These are phyloP conservation scores for Artemisia argyi DNA, from an alignment of 129 eudicot species.

Conservation along the genomic window DNA sequence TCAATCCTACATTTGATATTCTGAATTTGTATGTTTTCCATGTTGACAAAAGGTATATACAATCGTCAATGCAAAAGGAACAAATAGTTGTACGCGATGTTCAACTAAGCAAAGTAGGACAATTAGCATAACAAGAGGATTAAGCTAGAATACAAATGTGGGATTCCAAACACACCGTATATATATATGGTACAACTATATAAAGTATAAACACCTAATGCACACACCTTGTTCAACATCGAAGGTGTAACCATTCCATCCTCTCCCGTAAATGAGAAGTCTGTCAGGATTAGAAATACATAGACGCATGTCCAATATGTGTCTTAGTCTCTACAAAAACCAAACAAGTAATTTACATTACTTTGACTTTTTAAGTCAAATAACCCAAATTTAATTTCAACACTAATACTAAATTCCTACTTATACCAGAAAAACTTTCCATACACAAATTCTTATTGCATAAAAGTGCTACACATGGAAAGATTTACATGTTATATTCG, in stretches of 20 bases:
- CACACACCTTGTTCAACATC: slow-evolving; percentile 66
- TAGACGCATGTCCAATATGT: slow-evolving; percentile 64
- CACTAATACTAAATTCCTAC: too few species aligned
- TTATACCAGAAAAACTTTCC: too few species aligned
- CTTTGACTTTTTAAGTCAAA: too few species aligned
- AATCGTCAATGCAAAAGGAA: slow-evolving; percentile 1
- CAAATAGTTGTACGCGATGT: slow-evolving; percentile 1
- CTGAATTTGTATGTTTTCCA: slow-evolving; percentile 91
- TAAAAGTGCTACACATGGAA: too few species aligned
- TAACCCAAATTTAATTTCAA: too few species aligned
- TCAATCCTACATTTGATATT: slow-evolving; percentile 83
- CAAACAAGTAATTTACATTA: too few species aligned
- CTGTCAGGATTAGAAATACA: slow-evolving; percentile 80
- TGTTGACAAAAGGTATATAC: slow-evolving; percentile 18
- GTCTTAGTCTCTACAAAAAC: slow-evolving; percentile 55
- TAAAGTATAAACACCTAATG: too few species aligned
- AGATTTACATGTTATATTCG: too few species aligned
- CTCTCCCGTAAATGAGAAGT: slow-evolving; percentile 85
- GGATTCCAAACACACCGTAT: neutral
- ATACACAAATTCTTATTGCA: too few species aligned
- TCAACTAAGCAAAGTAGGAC: neutral
- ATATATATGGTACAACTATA: neutral
- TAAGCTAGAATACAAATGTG: too few species aligned
- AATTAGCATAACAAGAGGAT: neutral
- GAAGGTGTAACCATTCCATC: slow-evolving; percentile 90